Base-by-base conservation (phyloP, 257 asterid species). In the Phtheirospermum japonicum region DNA sequence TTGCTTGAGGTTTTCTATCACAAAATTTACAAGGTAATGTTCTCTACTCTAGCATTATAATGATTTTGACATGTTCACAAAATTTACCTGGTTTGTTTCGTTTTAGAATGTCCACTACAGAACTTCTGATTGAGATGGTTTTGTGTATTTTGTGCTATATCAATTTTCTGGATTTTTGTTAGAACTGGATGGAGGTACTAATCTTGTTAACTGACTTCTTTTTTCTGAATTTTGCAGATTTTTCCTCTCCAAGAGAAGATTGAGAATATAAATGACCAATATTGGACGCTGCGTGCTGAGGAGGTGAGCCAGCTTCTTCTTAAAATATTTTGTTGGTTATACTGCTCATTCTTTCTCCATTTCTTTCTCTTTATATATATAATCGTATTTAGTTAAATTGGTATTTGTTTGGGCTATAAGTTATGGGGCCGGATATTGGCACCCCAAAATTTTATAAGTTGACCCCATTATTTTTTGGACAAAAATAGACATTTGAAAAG, bases 221-320 rank as follows among this genome's bases (percentile, higher is more conserved):
- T 53, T 52, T 58, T 62, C 62, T 53, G 57, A 52, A 45, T 61
- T 74, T 66, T 76, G 76, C 93, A 93, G 99, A 85, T 93, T 65
- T 89, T 93, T 67, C 99, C 99, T 34, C 67, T 64, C 64, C 73
- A 57, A 52, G 99, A 89, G 81, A 93, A 87, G 75, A 93, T 89
- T 69, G 97, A 93, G 73, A 89, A 93, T 67, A 93, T 93, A 75
- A 89, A 89, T 73, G 96, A 89, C 72, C 97, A 93, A 59, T 93
- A 93, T 77, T 93, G 99, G 99, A 93, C 97, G 2, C 63, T 93
- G 72, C 94, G 97, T 43, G 99, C 96, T 11, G 99, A 93, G 79
- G 99, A 93, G 96, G 97, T 82, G 58, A 76, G 72, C 31, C 66
- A 67, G 61, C 52, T 34, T 46, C 59, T 65, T 66, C n/a, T n/a